Conservation (phyloP, 2,329 filamentous ascomycete species). For the Clonostachys byssicola region DNA sequence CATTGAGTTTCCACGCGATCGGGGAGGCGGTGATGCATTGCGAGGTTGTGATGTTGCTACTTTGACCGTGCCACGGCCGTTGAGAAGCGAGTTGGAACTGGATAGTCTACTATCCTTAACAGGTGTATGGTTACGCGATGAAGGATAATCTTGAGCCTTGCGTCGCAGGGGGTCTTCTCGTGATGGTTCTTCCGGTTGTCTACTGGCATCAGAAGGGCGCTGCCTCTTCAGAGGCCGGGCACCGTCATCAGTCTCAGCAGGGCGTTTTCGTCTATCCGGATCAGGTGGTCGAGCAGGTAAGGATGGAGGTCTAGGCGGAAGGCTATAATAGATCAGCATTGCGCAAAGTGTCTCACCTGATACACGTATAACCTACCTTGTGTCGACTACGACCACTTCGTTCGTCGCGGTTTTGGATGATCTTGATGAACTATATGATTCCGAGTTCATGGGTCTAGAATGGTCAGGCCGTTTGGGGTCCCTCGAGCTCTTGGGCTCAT, state of each 20-base stretch:
- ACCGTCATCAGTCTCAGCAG: slow-evolving; percentile 36
- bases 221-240: slow-evolving; percentile 38
- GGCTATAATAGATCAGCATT: slow-evolving; percentile 11
- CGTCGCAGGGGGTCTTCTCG: slow-evolving; percentile 11
- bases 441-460: too few species aligned
- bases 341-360: slow-evolving; percentile 12
- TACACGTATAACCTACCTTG: slow-evolving; percentile 2
- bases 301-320: slow-evolving; percentile 27
- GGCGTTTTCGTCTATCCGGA: slow-evolving; percentile 42
- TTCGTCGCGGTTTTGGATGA: not conserved
- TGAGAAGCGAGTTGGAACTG: slow-evolving; percentile 22
- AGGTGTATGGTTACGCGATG: slow-evolving; percentile 17
- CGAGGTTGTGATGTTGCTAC: slow-evolving; percentile 11
- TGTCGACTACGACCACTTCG: not conserved
- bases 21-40: slow-evolving; percentile 24
- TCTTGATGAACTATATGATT: too few species aligned
- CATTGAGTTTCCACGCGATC: slow-evolving; percentile 30
- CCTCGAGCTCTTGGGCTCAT: not conserved
- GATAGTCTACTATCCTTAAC: slow-evolving; percentile 17
- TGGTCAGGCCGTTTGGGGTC: not conserved
- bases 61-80: slow-evolving; percentile 28
- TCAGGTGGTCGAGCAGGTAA: slow-evolving; percentile 30
- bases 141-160: slow-evolving; percentile 20
- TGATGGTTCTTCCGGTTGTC: too few species aligned
- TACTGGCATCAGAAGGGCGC: too few species aligned